These are phyloP conservation scores for Septoria petroselini DNA, from an alignment of 2,329 filamentous ascomycete genomes.

Conservation along the genomic window DNA sequence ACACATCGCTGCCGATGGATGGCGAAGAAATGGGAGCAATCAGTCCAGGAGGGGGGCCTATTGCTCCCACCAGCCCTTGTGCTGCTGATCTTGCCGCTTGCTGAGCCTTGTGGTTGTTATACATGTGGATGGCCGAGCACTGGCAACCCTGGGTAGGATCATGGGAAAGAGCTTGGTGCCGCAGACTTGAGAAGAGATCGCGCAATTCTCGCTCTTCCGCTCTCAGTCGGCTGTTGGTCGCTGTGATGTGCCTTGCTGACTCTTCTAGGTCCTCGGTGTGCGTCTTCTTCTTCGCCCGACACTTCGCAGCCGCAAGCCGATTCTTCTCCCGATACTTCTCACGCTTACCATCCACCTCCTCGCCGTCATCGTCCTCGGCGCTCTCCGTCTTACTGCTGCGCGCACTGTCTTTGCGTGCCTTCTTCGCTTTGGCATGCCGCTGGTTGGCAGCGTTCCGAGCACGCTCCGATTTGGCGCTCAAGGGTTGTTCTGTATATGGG, in stretches of 20 bases:
- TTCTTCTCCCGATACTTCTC: slow-evolving; percentile 66
- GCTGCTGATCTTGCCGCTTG: slow-evolving; percentile 26
- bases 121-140: slow-evolving; percentile 35
- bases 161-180: slow-evolving; percentile 36
- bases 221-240: slow-evolving; percentile 34
- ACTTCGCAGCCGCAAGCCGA: slow-evolving; percentile 69
- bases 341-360: slow-evolving; percentile 45
- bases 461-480: slow-evolving; percentile 31
- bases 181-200: slow-evolving; percentile 35
- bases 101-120: slow-evolving; percentile 36
- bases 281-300: slow-evolving; percentile 65
- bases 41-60: slow-evolving; percentile 1
- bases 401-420: slow-evolving; percentile 26
- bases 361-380: neutral
- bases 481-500: slow-evolving; percentile 7
- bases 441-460: slow-evolving; percentile 36
- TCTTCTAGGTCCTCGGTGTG: slow-evolving; percentile 53
- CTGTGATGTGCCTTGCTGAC: slow-evolving; percentile 41
- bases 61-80: slow-evolving; percentile 15
- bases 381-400: neutral
- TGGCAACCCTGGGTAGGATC: slow-evolving; percentile 32
- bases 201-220: slow-evolving; percentile 36
- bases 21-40: slow-evolving; percentile 25
- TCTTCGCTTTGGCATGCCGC: slow-evolving; percentile 33
- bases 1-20: slow-evolving; percentile 23